A percentile compares a stretch with the other conserved stretches of the same genome.
Conservation (phyloP, 148 eudicot species). For the Cornus kousa region DNA sequence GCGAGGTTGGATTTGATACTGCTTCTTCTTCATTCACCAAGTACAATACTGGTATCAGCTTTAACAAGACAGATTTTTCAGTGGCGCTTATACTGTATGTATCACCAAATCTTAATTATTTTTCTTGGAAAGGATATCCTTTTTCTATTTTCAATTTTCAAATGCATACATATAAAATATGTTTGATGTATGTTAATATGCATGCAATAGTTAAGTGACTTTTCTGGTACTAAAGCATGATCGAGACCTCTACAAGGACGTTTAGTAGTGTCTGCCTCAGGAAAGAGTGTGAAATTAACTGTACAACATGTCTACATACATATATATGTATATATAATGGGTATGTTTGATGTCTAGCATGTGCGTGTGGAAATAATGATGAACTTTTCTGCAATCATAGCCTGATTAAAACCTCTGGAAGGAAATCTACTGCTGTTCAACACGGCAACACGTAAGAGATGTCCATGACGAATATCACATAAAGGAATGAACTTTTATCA, state of each 20-base stretch:
- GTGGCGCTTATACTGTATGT: conserved; percentile 80
- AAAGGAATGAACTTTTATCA: not conserved
- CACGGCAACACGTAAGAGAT: not conserved
- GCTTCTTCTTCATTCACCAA: conserved; percentile 81
- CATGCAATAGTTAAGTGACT: not conserved
- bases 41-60: conserved; percentile 70
- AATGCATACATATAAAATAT: no score
- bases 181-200: not conserved
- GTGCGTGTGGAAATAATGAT: not conserved
- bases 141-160: not conserved
- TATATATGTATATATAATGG: not conserved
- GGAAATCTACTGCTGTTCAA: not conserved
- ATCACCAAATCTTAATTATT: not conserved
- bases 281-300: no score
- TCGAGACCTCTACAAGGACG: not conserved
- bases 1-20: conserved; percentile 87
- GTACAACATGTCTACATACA: no score
- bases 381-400: not conserved
- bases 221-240: not conserved
- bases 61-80: conserved; percentile 72
- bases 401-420: not conserved
- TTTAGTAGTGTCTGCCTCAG: not conserved
- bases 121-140: not conserved
- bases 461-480: not conserved
- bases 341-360: not conserved